These are phyloP conservation scores for Citrus inodora DNA, from an alignment of 345 rosid genomes.

Conservation along the genomic window DNA sequence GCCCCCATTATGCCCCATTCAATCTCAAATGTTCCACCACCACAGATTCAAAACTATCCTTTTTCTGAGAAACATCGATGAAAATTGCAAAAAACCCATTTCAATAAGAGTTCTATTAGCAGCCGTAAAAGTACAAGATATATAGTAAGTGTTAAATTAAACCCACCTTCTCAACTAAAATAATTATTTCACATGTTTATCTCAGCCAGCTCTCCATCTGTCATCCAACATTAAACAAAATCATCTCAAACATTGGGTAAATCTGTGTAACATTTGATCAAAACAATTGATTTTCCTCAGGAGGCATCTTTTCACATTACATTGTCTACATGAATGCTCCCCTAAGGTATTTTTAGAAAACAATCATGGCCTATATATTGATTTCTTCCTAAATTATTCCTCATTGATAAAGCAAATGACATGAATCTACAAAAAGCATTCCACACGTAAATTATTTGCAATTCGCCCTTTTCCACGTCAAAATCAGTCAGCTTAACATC, in stretches of 20 bases:
- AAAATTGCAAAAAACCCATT: neutral
- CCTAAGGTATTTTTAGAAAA: neutral
- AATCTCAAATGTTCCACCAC: conserved; percentile 87
- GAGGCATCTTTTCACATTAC: neutral
- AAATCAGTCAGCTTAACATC: neutral
- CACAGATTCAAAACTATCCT: conserved; percentile 77
- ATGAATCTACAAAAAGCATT: neutral
- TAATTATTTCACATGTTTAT: conserved; percentile 61
- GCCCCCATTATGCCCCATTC: conserved; percentile 93
- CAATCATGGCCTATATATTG: neutral
- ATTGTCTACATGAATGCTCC: neutral
- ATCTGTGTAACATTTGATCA: neutral
- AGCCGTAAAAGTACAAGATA: neutral
- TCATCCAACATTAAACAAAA: conserved; percentile 6
- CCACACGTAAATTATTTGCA: neutral
- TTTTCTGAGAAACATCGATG: conserved; percentile 35
- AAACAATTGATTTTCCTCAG: neutral
- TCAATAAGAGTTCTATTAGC: neutral
- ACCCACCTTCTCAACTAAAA: conserved; percentile 63
- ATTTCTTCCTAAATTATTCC: neutral
- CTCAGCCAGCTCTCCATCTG: conserved; percentile 64
- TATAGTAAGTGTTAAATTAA: no score
- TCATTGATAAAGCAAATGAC: neutral
- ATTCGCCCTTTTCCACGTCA: neutral
- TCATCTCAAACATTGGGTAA: conserved; percentile 6